Base-by-base conservation (phyloP, 768 basidiomycete genomes). In the Hygrophorus pudorinus region DNA sequence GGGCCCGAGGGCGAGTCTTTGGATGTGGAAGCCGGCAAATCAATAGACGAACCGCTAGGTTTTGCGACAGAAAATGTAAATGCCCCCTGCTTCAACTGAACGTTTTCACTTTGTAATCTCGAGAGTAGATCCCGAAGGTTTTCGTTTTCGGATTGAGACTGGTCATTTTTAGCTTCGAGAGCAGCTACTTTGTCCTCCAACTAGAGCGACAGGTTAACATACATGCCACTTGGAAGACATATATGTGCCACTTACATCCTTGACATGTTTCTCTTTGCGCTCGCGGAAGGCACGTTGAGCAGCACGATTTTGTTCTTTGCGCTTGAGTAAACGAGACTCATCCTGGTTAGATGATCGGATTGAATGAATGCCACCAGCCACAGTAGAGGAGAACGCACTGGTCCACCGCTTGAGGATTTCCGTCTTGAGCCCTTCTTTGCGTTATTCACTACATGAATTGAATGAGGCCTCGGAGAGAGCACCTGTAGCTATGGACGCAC, bases 281-380 rank as follows among this genome's bases (percentile, higher is more conserved):
- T 98, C 96, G 44, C 94, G 72, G 70, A 99, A 99, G 1, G 94
- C 94, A 42, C 94, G 81, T 63, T 99, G 96, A 5, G 94, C 94
- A 2, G 92, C 91, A 44, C 94, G 74, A 55, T 99, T 99, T 65
- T 98, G 94, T 54, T 97, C 88, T 66, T 98, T 98, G 50, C 94
- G 81, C 58, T 94, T 93, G 51, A 86, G 49, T 4, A 90, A 63
- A 17, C 86, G 76, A 4, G 71, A 62, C 55, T 89, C 87, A 51
- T 92, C 88, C 64, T 86, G 51, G 48, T 47, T 55, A 36, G 13
- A 21, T 46, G 34, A 36, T 14, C 28, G 4, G 32, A 28, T 16
- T 6, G 48, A 42, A 36, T 38, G 36, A 47, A 45, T 27, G 59
- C 51, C 27, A 39, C 14, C 5, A 12, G 20, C 20, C 14, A 14